phyloP scores from a whole-genome alignment of 2,329 filamentous ascomycete genomes.

The Colletotrichum horii region DNA sequence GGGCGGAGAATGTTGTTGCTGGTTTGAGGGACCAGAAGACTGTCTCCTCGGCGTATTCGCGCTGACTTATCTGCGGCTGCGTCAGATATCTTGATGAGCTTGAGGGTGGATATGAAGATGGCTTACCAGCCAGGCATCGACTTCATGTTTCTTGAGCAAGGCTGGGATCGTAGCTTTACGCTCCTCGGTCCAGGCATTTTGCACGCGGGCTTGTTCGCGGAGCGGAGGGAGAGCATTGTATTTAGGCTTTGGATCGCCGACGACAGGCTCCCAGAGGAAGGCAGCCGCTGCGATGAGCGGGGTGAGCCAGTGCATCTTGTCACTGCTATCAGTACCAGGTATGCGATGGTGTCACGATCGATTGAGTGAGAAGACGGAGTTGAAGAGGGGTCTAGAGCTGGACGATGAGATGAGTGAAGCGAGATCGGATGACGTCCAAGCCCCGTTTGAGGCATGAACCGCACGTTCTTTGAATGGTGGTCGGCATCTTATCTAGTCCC shows the following conservation, averaged over 20 bases:
- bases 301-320: constrained; percentile 12
- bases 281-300: not conserved
- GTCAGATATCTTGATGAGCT: not conserved
- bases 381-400: not conserved
- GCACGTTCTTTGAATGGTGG: not conserved
- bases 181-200: constrained; percentile 49
- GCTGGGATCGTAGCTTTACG: constrained; percentile 45
- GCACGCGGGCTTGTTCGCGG: constrained; percentile 46
- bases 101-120: not conserved
- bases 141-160: constrained; percentile 47
- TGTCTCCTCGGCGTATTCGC: constrained; percentile 57
- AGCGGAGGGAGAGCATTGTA: constrained; percentile 46
- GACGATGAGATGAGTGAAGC: not conserved
- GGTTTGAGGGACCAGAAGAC: constrained; percentile 56
- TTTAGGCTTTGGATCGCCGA: not conserved
- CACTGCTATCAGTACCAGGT: too few species aligned
- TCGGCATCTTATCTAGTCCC: constrained; percentile 1
- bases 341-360: not conserved
- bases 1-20: constrained; percentile 50
- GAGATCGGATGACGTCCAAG: constrained; percentile 14
- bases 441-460: constrained; percentile 2
- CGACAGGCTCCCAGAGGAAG: not conserved
- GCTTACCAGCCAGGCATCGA: constrained; percentile 54
- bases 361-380: not conserved
- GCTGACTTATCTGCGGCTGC: constrained; percentile 48